Evolutionary conservation across 78 protist species (phyloP), one percentile per base, ranked within the genome.

Genomic region (Polysphondylium violaceum): DNA sequence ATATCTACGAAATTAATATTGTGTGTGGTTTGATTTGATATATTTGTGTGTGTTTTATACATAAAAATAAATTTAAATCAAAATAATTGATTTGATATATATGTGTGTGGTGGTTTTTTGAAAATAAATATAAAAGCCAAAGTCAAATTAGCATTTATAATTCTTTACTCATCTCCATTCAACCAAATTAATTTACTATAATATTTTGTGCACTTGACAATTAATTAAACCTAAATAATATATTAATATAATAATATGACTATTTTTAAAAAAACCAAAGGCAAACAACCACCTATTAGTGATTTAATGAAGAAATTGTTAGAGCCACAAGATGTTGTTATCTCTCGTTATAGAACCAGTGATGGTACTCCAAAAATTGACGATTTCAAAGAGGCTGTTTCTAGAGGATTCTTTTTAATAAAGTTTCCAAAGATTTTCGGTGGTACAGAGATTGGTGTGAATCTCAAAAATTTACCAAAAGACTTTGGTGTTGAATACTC

Each of bases 401-500:
- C 3, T 9, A 83, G 76, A 83, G 90, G 90, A 2, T 83, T 67
- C 78, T 83, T 83, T 69, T 69, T 83, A 58, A 58, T 83, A n/a
- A 83, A 69, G 43, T 83, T 83, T 29, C 90, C 90, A 56, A 83
- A 58, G 16, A 53, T 47, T 21, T 83, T 83, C 69, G 90, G 90
- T 69, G 90, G 90, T 31, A 44, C 53, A 25, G 90, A 83, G 19
- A 53, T 83, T 33, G 90, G 90, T n/a, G 90, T 83, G 2, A 40
- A 40, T 16, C 14, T 58, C 4, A 83, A 83, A 43, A 21, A 56
- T 36, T 36, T 61, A 36, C 72, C 90, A 35, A 83, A 83, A 58
- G 90, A 83, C 27, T 64, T 53, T 35, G 38, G 60, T 16, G 9
- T 43, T 25, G 90, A 83, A 14, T 64, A 47, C 53, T 64, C 72